Evolutionary conservation across 2,329 filamentous ascomycete species (phyloP).

Genomic region (Alternaria triticimaculans): DNA sequence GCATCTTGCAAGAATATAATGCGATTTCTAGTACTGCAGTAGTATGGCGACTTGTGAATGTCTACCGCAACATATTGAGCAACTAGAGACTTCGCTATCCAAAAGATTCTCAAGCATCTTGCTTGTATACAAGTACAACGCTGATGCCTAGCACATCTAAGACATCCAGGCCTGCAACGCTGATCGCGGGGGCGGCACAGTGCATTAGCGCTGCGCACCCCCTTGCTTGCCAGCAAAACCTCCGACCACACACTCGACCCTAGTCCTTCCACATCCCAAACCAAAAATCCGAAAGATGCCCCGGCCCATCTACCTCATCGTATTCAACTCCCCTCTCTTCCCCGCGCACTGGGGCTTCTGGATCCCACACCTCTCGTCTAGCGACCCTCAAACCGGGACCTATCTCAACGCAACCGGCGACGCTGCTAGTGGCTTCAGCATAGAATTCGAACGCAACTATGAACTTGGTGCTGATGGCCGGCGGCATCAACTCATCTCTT

Average conservation of each 20-base stretch:
- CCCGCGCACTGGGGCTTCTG: slow-evolving; percentile 36
- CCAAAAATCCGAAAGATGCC: background rate
- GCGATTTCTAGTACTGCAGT: too few relatives aligned
- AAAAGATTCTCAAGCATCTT: background rate
- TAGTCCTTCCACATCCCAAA: background rate
- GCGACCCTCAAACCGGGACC: slow-evolving; percentile 22
- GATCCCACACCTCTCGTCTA: slow-evolving; percentile 14
- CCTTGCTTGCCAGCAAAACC: background rate
- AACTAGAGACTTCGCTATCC: too few relatives aligned
- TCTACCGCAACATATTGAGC: background rate
- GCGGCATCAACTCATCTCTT: slow-evolving; percentile 10
- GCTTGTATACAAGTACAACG: background rate
- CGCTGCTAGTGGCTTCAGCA: slow-evolving; percentile 22
- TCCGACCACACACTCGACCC: background rate
- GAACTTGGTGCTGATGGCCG: slow-evolving; percentile 10
- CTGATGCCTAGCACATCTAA: background rate
- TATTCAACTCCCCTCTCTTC: slow-evolving; percentile 31
- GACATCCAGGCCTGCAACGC: background rate
- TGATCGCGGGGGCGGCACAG: background rate
- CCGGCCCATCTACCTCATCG: slow-evolving; percentile 24
- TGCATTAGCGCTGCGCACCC: background rate
- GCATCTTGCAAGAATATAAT: background rate
- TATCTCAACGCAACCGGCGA: slow-evolving; percentile 29
- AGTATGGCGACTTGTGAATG: background rate
- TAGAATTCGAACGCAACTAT: slow-evolving; percentile 28